Conservation (phyloP, 1,284 basidiomycete genomes). For the Ustilago hordei region DNA sequence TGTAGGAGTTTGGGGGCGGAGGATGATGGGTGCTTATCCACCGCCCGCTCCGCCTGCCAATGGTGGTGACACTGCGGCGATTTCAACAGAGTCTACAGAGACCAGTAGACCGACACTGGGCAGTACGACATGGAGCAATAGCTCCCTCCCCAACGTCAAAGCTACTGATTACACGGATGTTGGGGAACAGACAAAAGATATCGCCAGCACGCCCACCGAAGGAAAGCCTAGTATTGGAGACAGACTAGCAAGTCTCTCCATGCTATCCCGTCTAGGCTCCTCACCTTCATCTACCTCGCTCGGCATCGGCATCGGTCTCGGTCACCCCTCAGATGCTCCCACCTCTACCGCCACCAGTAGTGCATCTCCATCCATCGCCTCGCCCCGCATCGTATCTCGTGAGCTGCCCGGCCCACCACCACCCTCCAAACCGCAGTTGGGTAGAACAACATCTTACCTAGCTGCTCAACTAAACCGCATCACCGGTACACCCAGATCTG, state of each 20-base stretch:
- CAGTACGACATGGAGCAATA: neutral
- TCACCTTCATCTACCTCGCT: conserved; percentile 18
- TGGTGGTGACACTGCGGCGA: neutral
- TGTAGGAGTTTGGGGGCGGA: conserved; percentile 74
- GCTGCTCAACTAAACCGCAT: conserved; percentile 14
- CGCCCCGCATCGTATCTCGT: conserved; percentile 19
- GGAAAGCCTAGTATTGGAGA: conserved; percentile 18
- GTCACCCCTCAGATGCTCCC: conserved; percentile 7
- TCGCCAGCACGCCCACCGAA: neutral
- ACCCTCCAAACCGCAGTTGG: conserved; percentile 12
- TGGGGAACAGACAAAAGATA: conserved; percentile 20
- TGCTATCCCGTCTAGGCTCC: conserved; percentile 63
- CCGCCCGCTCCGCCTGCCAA: neutral
- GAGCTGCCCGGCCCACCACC: conserved; percentile 38
- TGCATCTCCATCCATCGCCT: neutral
- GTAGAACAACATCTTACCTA: conserved; percentile 6
- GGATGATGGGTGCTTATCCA: conserved; percentile 39
- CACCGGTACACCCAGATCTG: neutral
- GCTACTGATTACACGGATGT: conserved; percentile 7
- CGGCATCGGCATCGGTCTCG: conserved; percentile 14
- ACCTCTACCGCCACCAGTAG: neutral
- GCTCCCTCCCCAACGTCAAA: neutral
- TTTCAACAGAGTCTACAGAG: neutral
- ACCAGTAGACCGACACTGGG: neutral
- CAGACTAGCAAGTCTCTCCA: conserved; percentile 77